Base-by-base conservation (phyloP, 1,139 yeast species). In the Entelexis paramagnoliae region DNA sequence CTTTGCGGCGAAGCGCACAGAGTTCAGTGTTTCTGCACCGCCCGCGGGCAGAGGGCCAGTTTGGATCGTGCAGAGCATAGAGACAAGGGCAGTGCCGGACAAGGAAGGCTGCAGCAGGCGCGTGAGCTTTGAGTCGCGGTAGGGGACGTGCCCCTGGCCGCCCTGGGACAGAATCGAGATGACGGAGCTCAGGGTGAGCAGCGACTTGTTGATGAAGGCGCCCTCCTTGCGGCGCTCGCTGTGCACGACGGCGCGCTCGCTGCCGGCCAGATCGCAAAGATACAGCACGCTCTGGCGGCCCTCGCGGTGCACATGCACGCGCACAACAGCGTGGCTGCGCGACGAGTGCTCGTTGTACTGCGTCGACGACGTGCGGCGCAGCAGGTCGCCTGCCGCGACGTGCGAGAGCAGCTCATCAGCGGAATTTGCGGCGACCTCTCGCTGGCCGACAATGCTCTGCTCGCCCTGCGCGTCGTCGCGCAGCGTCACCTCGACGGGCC, bases 181-280 rank as follows among this genome's bases (percentile, higher is more conserved):
- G 17, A 89, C 96, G 0, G 95, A 86, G 10, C 96, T 88, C 51
- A 89, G 73, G 0, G 97, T 94, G 54, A 91, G 71, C 44, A 89
- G 74, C 0, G 96, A 88, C 64, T 87, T 86, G 69, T 91, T 91
- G 63, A 91, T 91, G 64, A 76, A 89, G 0, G 96, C 78, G 20
- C 97, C 97, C 69, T 91, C 97, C 65, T 87, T 85, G 54, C 96
- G 72, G 61, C 97, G 75, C 61, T 82, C 96, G 0, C 74, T 68
- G 62, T 88, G 87, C 1, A 83, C 75, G 0, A 94, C 82, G 0
- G 96, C 97, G 52, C 86, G 75, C 67, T 91, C 98, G 17, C 95
- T 84, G 22, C 98, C 98, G 0, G 98, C 98, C 62, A 91, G 74
- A 68, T 91, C 98, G 72, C 97, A 91, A 53, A 91, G 72, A 26